Conservation (phyloP, 352 stramenopile genomes). For the Thalassiosira mediterranea region DNA sequence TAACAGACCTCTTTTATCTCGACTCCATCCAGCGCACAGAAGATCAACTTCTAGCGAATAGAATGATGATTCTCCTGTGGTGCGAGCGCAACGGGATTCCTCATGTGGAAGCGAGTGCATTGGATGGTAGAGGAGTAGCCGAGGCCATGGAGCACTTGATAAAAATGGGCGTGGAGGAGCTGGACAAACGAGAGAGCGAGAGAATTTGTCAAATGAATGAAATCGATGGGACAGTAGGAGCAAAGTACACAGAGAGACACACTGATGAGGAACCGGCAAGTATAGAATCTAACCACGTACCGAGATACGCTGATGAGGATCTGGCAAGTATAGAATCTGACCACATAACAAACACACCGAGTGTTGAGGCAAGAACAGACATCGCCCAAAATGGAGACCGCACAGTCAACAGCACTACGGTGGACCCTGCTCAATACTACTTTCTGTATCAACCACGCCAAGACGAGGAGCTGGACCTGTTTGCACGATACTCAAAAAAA, state of each 20-base stretch:
- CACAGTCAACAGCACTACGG: not conserved
- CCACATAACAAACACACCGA: no score
- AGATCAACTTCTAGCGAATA: slow-evolving; percentile 65
- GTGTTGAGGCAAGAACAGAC: no score
- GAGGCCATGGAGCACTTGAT: slow-evolving; percentile 62
- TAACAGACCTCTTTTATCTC: slow-evolving; percentile 63
- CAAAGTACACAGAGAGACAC: slow-evolving; percentile 6
- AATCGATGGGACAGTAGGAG: not conserved
- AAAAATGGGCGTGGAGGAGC: slow-evolving; percentile 47
- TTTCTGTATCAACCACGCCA: slow-evolving; percentile 38
- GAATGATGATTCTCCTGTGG: slow-evolving; percentile 73
- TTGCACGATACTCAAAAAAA: slow-evolving; percentile 54
- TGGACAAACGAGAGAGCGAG: slow-evolving; percentile 6
- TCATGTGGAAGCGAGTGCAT: slow-evolving; percentile 70
- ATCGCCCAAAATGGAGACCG: no score
- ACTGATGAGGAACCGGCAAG: slow-evolving; percentile 6
- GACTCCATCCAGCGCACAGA: slow-evolving; percentile 65
- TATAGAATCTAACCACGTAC: not conserved
- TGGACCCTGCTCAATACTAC: slow-evolving; percentile 21
- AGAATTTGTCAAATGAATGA: not conserved
- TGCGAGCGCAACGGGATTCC: slow-evolving; percentile 71
- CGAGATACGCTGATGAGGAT: not conserved
- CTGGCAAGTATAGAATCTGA: not conserved
- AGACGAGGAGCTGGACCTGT: slow-evolving; percentile 61
- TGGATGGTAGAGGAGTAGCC: slow-evolving; percentile 63